Base-by-base conservation (phyloP, 2,329 filamentous ascomycete genomes). In the Colletotrichum plurivorum region DNA sequence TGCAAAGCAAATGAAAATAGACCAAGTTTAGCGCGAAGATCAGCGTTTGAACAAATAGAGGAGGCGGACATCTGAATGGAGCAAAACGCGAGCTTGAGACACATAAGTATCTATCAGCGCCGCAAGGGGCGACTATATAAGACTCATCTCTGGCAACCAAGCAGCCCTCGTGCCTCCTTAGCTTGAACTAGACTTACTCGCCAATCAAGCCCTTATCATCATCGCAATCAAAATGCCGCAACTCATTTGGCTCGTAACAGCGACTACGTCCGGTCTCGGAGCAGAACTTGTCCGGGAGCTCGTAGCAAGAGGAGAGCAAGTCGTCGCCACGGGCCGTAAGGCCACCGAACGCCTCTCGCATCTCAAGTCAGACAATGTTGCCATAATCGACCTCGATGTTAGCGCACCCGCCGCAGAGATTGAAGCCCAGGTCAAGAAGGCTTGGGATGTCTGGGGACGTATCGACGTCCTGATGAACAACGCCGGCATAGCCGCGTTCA, bases 291-390 rank as follows among this genome's bases (percentile, higher is more conserved):
- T 76, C 8, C 77, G 82, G 58, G 81, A 79, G 18, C 74, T 88
- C 48, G 72, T 86, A 61, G 60, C 76, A 12, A 74, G 78, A 52
- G 83, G 84, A 20, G 76, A 80, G 27, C 80, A 81, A 56, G 83
- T 88, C 12, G 82, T 84, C 36, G 81, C 79, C 1, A 80, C 85
- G 12, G 85, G 85, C n/a, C 81, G 86, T 16, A 81, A 86, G 36
- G 74, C 76, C 12, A 72, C 83, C 70, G 82, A 86, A 12, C 80
- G 82, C 7, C 81, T 89, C 1, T 82, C 87, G 18, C 59, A 74
- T 36, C 70, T 75, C 56, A 65, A 75, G 46, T 73, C 77, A 15
- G 71, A 76, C n/a, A 67, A 71, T 36, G 51, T 76, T 9, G 79
- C 76, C 0, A 84, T 89, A 62, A 82, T 84, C 0, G 72, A 76